These are phyloP conservation scores for Talaromyces sp. DNA, from an alignment of 2,329 filamentous ascomycete genomes.

Conservation along the genomic window DNA sequence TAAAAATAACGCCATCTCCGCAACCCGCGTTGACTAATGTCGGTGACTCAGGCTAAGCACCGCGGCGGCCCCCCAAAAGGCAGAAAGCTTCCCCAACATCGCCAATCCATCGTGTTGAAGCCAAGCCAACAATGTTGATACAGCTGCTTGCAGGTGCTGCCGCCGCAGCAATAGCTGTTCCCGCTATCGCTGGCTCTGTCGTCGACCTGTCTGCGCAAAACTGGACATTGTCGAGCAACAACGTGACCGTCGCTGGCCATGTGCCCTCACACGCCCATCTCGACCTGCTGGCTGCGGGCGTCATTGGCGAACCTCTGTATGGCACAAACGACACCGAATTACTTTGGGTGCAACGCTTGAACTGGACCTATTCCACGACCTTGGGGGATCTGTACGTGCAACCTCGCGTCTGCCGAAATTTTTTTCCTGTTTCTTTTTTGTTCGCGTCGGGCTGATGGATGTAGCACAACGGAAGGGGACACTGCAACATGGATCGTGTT, in stretches of 20 bases:
- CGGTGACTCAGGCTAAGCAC: background rate
- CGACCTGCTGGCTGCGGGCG: constrained; percentile 50
- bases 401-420: background rate
- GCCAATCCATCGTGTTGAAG: background rate
- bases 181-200: background rate
- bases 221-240: constrained; percentile 22
- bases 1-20: background rate
- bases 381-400: constrained; percentile 41
- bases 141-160: background rate
- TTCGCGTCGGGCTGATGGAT: constrained; percentile 12
- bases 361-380: constrained; percentile 58
- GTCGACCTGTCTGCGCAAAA: background rate
- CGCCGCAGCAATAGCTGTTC: background rate
- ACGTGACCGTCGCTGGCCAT: constrained; percentile 50
- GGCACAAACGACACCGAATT: constrained; percentile 58
- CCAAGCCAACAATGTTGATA: background rate
- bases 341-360: constrained; percentile 54
- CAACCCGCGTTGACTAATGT: background rate
- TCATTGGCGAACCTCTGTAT: constrained; percentile 46
- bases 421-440: background rate
- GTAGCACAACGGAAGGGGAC: constrained; percentile 34
- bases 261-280: constrained; percentile 58
- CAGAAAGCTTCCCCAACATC: background rate
- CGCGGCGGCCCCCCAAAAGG: background rate
- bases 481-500: constrained; percentile 49